Conservation (phyloP, 495 filamentous ascomycete species). For the Penicillium silybi region DNA sequence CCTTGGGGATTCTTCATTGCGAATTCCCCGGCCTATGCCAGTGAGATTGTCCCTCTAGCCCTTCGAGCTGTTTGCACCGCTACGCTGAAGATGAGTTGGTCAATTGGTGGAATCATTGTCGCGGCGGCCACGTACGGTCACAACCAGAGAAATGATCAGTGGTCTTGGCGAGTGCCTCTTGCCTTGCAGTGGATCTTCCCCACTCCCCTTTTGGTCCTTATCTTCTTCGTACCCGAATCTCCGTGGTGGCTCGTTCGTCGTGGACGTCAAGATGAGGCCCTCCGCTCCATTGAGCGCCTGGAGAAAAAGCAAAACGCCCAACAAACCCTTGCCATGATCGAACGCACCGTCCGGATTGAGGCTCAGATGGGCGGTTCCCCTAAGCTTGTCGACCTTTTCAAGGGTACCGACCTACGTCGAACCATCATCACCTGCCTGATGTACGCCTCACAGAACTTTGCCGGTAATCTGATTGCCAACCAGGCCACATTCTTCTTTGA, state of each 20-base stretch:
- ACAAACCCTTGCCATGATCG: conserved; percentile 72
- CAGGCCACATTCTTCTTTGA: conserved; percentile 29
- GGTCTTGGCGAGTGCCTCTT: conserved; percentile 57
- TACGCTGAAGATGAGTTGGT: conserved; percentile 73
- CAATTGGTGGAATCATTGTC: conserved; percentile 64
- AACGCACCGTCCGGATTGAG: conserved; percentile 65
- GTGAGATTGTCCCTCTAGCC: conserved; percentile 63
- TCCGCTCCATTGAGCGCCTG: conserved; percentile 58
- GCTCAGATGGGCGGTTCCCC: conserved; percentile 54
- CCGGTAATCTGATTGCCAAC: conserved; percentile 29
- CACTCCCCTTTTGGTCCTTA: conserved; percentile 61
- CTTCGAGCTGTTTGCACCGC: conserved; percentile 63
- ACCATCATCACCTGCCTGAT: conserved; percentile 65
- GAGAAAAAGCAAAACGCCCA: conserved; percentile 51
- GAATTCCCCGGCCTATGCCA: conserved; percentile 66
- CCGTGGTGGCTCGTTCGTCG: conserved; percentile 56
- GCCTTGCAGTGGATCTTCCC: conserved; percentile 78
- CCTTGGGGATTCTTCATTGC: conserved; percentile 76
- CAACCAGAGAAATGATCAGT: conserved; percentile 46
- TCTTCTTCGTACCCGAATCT: conserved; percentile 62
- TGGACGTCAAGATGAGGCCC: conserved; percentile 60
- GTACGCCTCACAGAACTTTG: conserved; percentile 36
- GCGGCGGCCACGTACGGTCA: conserved; percentile 61
- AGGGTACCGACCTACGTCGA: conserved; percentile 60
- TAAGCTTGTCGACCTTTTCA: conserved; percentile 62